Evolutionary conservation across 164 flowering plant species (phyloP).

Genomic region (Annona squamosa): DNA sequence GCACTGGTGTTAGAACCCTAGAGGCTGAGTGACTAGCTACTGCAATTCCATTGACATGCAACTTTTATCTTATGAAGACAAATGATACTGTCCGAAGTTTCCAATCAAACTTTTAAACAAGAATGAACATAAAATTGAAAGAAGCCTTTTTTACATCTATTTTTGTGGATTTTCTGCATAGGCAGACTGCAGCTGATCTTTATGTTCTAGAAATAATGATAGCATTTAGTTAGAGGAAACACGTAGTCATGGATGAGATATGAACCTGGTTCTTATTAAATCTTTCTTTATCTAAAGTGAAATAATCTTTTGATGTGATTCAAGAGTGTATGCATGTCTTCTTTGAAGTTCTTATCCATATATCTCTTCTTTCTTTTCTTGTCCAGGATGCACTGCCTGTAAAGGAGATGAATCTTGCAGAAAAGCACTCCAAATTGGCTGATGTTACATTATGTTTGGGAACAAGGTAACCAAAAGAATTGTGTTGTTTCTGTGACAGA

Average conservation of each 20-base stretch:
- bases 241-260: neutral
- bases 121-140: neutral
- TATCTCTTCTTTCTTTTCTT: neutral
- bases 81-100: too few species aligned
- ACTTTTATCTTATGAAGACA: too few species aligned
- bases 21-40: too few species aligned
- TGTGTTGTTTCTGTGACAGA: neutral
- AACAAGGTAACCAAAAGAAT: constrained; percentile 55
- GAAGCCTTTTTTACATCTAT: neutral
- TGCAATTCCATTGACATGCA: too few species aligned
- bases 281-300: neutral
- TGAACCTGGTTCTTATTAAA: neutral
- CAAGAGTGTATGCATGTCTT: neutral
- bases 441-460: constrained; percentile 90
- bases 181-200: too few species aligned
- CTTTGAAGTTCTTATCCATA: neutral
- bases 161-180: neutral
- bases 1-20: too few species aligned
- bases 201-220: neutral
- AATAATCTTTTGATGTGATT: neutral
- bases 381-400: constrained; percentile 79
- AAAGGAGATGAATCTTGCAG: constrained; percentile 86
- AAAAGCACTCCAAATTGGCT: constrained; percentile 80
- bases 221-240: neutral
- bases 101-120: too few species aligned